phyloP scores from a whole-genome alignment of 1,139 yeast species.

The Candida pseudoviswanathii region DNA sequence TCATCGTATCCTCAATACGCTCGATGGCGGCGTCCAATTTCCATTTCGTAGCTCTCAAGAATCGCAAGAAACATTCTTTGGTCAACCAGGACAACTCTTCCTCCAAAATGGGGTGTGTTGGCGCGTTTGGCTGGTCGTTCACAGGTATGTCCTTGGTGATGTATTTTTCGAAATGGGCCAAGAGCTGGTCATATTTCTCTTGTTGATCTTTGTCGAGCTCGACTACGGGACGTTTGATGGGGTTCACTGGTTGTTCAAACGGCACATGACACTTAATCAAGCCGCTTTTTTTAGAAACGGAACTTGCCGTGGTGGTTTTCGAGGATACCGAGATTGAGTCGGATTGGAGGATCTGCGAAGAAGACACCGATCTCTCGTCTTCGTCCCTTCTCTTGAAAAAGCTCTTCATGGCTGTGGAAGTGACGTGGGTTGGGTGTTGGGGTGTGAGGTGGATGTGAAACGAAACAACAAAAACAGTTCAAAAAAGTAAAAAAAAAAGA shows the following conservation, averaged over 20 bases:
- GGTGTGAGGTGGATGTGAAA: not conserved
- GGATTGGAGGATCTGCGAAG: not conserved
- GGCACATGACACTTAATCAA: conserved; percentile 41
- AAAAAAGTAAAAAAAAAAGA: conserved; percentile 7
- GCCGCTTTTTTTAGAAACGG: conserved; percentile 7
- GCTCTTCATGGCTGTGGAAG: conserved; percentile 28
- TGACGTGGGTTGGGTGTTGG: not conserved
- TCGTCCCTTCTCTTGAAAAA: conserved; percentile 21
- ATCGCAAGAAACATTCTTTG: conserved; percentile 83
- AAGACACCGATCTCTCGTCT: conserved; percentile 5
- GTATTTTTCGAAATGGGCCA: conserved; percentile 26
- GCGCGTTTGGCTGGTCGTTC: conserved; percentile 23
- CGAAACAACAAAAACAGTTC: conserved; percentile 9
- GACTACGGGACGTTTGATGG: conserved; percentile 32
- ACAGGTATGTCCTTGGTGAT: conserved; percentile 26
- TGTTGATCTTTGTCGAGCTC: conserved; percentile 33
- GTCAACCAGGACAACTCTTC: conserved; percentile 90
- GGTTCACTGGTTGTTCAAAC: conserved; percentile 43
- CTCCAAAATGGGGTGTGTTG: conserved; percentile 30
- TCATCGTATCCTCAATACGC: conserved; percentile 72
- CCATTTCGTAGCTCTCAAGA: conserved; percentile 93
- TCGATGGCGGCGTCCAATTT: conserved; percentile 65
- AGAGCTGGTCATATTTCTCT: conserved; percentile 29
- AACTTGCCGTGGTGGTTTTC: conserved; percentile 16
- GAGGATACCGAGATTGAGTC: conserved; percentile 19